These are phyloP conservation scores for Solanum bulbocastanum DNA, from an alignment of 257 asterid species.

Conservation along the genomic window DNA sequence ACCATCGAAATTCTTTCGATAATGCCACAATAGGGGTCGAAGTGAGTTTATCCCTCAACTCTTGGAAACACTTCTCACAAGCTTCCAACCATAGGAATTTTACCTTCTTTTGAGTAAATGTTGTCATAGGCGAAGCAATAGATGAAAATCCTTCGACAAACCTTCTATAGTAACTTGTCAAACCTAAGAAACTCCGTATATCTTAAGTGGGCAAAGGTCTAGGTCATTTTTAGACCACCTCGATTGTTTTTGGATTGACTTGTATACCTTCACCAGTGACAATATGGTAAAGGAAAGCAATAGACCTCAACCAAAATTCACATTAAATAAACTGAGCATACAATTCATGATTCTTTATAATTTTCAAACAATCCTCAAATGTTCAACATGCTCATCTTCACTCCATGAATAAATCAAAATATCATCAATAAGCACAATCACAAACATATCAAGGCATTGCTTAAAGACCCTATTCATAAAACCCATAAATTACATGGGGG, in stretches of 20 bases:
- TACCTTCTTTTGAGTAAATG: not conserved
- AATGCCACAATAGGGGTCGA: not conserved
- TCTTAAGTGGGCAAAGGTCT: not conserved
- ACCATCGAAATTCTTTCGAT: not conserved
- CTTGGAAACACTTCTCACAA: not conserved
- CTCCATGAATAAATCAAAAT: too few relatives aligned
- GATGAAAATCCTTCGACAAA: not conserved
- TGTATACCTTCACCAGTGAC: not conserved
- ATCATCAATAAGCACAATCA: not conserved
- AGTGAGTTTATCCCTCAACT: not conserved
- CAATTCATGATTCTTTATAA: not conserved
- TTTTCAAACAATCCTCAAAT: not conserved
- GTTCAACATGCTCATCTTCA: not conserved
- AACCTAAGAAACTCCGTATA: not conserved
- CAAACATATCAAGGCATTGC: not conserved
- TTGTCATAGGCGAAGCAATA: not conserved
- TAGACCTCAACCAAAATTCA: not conserved
- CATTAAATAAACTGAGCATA: not conserved
- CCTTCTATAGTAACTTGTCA: not conserved
- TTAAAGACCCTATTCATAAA: too few relatives aligned
- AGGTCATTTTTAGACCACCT: not conserved
- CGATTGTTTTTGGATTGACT: not conserved
- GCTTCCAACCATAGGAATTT: not conserved
- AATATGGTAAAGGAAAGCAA: not conserved
- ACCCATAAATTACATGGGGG: not conserved